Percentiles rank a stretch among this genome's conserved stretches.
Conservation (phyloP, 164 flowering plant species). For the Annona squamosa region DNA sequence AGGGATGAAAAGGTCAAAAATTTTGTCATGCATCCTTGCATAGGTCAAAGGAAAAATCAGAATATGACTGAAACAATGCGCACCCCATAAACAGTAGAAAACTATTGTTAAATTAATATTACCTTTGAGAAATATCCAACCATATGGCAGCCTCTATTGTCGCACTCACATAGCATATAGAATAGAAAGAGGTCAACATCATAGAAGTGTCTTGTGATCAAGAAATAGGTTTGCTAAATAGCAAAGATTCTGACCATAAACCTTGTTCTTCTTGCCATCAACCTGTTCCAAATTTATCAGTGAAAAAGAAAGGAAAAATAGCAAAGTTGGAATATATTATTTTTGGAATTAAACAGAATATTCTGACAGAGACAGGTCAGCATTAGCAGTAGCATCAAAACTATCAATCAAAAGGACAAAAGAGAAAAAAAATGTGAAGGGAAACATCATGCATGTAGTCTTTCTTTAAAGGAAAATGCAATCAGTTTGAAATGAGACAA, state of each 20-base stretch:
- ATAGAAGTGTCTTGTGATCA: slow-evolving; percentile 97
- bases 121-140: slow-evolving; percentile 99
- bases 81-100: not conserved
- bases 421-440: no score
- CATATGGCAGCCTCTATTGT: slow-evolving; percentile 99
- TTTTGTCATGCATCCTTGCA: no score
- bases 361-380: not conserved
- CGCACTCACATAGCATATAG: slow-evolving; percentile 92
- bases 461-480: not conserved
- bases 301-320: not conserved
- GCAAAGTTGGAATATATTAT: no score
- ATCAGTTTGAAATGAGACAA: not conserved
- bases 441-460: not conserved
- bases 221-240: slow-evolving; percentile 93
- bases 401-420: not conserved
- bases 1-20: no score
- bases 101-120: slow-evolving; percentile 3
- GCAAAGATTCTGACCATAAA: slow-evolving; percentile 93
- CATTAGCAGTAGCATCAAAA: not conserved
- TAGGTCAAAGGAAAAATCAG: no score
- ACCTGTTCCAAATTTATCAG: slow-evolving; percentile 46
- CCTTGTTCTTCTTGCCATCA: slow-evolving; percentile 99
- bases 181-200: slow-evolving; percentile 95
- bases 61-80: not conserved
- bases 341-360: not conserved